Evolutionary conservation across 176 grass and related monocot genomes (phyloP).

Genomic region (Eleusine indica): DNA sequence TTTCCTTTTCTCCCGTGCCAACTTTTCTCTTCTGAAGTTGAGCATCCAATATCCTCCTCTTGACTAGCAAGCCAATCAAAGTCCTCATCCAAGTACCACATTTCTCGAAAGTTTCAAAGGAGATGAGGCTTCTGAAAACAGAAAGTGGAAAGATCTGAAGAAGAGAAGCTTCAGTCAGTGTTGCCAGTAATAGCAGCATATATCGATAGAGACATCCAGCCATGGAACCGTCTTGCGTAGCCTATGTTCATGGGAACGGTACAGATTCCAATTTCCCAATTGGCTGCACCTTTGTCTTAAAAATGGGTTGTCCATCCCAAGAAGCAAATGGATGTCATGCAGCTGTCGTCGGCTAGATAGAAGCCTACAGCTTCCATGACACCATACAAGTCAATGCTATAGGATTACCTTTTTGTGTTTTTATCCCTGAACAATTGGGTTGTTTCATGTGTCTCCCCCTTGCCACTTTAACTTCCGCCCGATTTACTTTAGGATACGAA

Average conservation of each 20-base stretch:
- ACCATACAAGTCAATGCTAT: background rate
- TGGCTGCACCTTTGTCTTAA: constrained; percentile 20
- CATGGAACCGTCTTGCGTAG: background rate
- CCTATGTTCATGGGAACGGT: constrained; percentile 39
- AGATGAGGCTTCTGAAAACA: constrained; percentile 31
- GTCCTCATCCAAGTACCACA: background rate
- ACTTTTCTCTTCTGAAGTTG: background rate
- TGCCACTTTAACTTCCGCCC: background rate
- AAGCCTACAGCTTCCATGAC: background rate
- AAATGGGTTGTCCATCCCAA: constrained; percentile 19
- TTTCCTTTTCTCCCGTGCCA: background rate
- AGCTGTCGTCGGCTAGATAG: constrained; percentile 8
- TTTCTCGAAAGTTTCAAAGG: constrained; percentile 46
- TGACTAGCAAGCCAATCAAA: constrained; percentile 44
- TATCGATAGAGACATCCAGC: constrained; percentile 17
- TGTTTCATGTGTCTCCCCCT: background rate
- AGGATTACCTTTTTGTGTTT: background rate
- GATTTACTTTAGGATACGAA: background rate
- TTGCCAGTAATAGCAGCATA: background rate
- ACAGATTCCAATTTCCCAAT: background rate
- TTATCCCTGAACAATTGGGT: background rate
- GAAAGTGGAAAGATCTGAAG: constrained; percentile 3
- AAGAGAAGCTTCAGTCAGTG: constrained; percentile 1
- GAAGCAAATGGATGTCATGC: constrained; percentile 31
- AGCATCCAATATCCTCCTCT: constrained; percentile 7